Conservation (phyloP, 805 yeast genomes). For the Sugiyamaella smithiae region DNA sequence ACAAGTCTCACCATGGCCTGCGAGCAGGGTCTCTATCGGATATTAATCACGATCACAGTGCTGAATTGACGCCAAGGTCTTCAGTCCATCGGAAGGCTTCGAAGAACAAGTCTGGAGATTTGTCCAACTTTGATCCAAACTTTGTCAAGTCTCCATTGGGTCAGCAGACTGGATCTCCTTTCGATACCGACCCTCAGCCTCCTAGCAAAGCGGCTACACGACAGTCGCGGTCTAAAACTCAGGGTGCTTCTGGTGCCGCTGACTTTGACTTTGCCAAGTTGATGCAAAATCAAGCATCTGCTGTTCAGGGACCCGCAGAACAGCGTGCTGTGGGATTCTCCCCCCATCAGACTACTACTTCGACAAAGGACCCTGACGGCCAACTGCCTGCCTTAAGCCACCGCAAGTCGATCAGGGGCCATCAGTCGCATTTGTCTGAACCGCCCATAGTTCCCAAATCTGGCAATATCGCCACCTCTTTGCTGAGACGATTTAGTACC, state of each 20-base stretch:
- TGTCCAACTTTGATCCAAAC: neutral
- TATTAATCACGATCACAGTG: neutral
- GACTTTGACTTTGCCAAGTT: conserved; percentile 7
- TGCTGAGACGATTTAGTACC: conserved; percentile 26
- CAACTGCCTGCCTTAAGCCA: conserved; percentile 10
- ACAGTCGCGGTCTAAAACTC: conserved; percentile 19
- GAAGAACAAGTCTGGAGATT: neutral
- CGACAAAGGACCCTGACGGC: too few relatives aligned
- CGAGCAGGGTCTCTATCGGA: neutral
- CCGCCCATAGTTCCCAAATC: conserved; percentile 11
- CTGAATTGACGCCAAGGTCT: neutral
- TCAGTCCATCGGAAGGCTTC: neutral
- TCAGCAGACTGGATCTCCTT: neutral
- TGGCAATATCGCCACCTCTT: conserved; percentile 19
- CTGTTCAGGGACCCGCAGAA: neutral
- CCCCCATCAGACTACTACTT: neutral
- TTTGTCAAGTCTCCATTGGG: neutral
- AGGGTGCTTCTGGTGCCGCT: conserved; percentile 10
- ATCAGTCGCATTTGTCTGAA: conserved; percentile 18
- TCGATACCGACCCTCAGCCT: conserved; percentile 6
- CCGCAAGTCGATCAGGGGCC: conserved; percentile 9
- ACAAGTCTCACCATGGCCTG: neutral
- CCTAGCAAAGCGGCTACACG: conserved; percentile 9
- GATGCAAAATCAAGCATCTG: conserved; percentile 1
- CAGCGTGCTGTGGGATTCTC: neutral